Conservation (phyloP, 495 filamentous ascomycete species). For the Neurospora sp. region DNA sequence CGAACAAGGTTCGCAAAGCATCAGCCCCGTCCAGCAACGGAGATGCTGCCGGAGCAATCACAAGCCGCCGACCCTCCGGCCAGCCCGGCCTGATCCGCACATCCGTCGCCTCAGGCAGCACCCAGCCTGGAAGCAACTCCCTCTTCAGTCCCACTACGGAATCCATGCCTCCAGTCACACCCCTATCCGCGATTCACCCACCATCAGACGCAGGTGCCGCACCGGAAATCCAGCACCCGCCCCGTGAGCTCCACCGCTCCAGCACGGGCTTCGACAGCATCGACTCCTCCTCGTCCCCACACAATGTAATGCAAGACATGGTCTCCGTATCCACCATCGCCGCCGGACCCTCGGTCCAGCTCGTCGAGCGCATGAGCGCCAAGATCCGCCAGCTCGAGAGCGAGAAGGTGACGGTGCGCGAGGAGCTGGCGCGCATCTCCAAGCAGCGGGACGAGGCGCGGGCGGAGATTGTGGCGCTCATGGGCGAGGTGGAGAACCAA, state of each 20-base stretch:
- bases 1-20: slow-evolving; percentile 31
- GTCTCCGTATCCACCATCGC: slow-evolving; percentile 80
- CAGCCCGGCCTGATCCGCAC: slow-evolving; percentile 24
- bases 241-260: slow-evolving; percentile 33
- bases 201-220: slow-evolving; percentile 23
- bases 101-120: slow-evolving; percentile 5
- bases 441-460: slow-evolving; percentile 82
- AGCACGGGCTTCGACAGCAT: slow-evolving; percentile 49
- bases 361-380: slow-evolving; percentile 93
- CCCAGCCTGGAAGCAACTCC: slow-evolving; percentile 21
- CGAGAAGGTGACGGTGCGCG: slow-evolving; percentile 75
- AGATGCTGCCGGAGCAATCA: slow-evolving; percentile 20
- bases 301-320: slow-evolving; percentile 73
- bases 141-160: slow-evolving; percentile 27
- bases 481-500: slow-evolving; percentile 73
- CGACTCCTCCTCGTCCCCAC: slow-evolving; percentile 52
- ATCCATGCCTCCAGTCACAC: background rate
- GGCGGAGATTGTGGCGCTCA: slow-evolving; percentile 77
- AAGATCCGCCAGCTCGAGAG: slow-evolving; percentile 83
- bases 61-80: slow-evolving; percentile 28
- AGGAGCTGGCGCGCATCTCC: slow-evolving; percentile 71
- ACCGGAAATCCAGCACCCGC: slow-evolving; percentile 36
- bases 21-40: slow-evolving; percentile 36
- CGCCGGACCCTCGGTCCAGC: slow-evolving; percentile 85
- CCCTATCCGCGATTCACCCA: background rate